Conservation (phyloP, 2,329 filamentous ascomycete genomes). For the Alternaria atra region DNA sequence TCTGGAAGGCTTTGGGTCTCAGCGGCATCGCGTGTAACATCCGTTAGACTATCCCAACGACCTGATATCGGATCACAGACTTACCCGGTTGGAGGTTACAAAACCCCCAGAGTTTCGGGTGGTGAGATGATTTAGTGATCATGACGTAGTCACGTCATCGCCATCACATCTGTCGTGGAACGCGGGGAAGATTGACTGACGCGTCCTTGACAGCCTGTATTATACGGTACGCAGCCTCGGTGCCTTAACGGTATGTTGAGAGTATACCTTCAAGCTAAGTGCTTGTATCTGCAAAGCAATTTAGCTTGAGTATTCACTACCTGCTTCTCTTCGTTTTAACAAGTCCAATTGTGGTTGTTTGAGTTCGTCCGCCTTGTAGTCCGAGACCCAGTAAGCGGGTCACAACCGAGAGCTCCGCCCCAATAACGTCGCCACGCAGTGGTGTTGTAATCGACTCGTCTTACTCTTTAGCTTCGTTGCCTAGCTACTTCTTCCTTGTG, state of each 20-base stretch:
- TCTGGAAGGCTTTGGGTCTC: background rate
- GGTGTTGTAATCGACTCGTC: conserved; percentile 45
- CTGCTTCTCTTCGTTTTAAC: background rate
- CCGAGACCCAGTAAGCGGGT: conserved; percentile 9
- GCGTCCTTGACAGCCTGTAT: conserved; percentile 26
- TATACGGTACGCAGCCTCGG: conserved; percentile 13
- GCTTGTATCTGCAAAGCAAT: background rate
- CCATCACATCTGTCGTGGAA: conserved; percentile 8
- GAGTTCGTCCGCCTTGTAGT: conserved; percentile 19
- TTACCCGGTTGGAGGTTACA: background rate
- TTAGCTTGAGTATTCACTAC: background rate
- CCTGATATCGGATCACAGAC: background rate
- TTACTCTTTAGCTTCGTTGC: conserved; percentile 23
- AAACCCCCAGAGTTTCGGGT: conserved; percentile 4
- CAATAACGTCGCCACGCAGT: conserved; percentile 26
- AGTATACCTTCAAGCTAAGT: background rate
- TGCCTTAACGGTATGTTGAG: background rate
- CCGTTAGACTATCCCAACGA: background rate
- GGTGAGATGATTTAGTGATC: conserved; percentile 3
- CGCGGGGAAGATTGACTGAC: conserved; percentile 21
- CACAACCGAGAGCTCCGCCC: conserved; percentile 15
- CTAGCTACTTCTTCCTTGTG: conserved; percentile 18
- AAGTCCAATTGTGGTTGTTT: conserved; percentile 2
- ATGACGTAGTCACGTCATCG: conserved; percentile 10
- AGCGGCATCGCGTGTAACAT: background rate